Conservation (phyloP, 306 rosid genomes). For the Carpinus fangiana region DNA sequence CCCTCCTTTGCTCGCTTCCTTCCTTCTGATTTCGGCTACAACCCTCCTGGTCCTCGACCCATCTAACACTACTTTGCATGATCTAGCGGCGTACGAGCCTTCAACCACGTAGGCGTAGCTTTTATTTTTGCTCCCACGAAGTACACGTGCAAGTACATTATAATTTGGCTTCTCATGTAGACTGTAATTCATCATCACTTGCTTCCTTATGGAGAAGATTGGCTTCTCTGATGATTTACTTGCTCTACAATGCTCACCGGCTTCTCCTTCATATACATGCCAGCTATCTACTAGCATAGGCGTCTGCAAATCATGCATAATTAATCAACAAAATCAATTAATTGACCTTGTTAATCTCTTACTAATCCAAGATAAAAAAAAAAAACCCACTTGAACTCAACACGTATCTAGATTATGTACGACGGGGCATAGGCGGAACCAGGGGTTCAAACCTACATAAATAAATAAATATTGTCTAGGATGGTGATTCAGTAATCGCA, state of each 20-base stretch:
- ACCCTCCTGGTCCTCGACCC: constrained; percentile 45
- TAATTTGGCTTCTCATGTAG: constrained; percentile 38
- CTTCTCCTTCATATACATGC: constrained; percentile 71
- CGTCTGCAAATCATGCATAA: constrained; percentile 41
- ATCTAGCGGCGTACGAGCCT: constrained; percentile 63
- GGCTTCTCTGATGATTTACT: constrained; percentile 41
- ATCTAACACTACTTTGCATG: constrained; percentile 73
- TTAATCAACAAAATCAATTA: neutral
- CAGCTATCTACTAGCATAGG: constrained; percentile 57
- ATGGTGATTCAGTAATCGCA: too few relatives aligned
- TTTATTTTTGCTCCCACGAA: constrained; percentile 32
- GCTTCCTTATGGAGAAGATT: constrained; percentile 57
- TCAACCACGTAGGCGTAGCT: constrained; percentile 44
- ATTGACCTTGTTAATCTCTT: too few relatives aligned
- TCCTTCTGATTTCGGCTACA: constrained; percentile 74
- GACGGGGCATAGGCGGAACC: too few relatives aligned
- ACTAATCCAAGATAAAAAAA: too few relatives aligned
- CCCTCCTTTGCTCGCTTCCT: constrained; percentile 50
- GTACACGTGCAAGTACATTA: constrained; percentile 45
- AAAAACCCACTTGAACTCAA: too few relatives aligned
- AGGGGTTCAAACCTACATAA: too few relatives aligned
- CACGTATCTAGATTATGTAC: too few relatives aligned
- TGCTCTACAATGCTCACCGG: neutral
- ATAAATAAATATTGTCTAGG: too few relatives aligned
- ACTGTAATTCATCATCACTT: constrained; percentile 32